phyloP scores from a whole-genome alignment of 176 grass and related monocot species.

The Urochloa ruziziensis region DNA sequence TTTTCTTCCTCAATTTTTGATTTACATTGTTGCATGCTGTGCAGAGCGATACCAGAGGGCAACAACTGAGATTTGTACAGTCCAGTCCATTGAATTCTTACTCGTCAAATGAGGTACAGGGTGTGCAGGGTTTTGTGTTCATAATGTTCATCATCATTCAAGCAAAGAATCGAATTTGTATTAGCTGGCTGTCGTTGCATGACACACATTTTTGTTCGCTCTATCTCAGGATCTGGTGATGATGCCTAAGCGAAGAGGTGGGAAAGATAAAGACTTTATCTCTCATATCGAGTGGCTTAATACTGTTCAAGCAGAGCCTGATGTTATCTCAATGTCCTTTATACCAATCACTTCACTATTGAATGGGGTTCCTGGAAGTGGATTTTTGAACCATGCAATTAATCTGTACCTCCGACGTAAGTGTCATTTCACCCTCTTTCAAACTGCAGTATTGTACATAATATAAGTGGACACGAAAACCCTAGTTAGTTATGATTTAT shows the following conservation, averaged over 20 bases:
- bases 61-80: conserved; percentile 70
- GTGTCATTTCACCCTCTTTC: conserved; percentile 25
- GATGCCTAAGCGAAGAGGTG: conserved; percentile 85
- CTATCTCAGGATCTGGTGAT: conserved; percentile 66
- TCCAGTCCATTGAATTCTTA: conserved; percentile 67
- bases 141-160: background rate
- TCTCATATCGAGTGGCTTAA: conserved; percentile 80
- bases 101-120: conserved; percentile 62
- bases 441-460: conserved; percentile 2
- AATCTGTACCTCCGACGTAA: conserved; percentile 95
- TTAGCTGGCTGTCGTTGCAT: conserved; percentile 25
- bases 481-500: background rate
- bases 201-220: conserved; percentile 21
- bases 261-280: conserved; percentile 67
- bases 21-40: conserved; percentile 2
- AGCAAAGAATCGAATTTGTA: background rate
- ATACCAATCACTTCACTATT: conserved; percentile 95
- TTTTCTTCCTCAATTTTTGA: background rate
- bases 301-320: conserved; percentile 74
- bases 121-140: conserved; percentile 34
- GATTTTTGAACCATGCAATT: conserved; percentile 95
- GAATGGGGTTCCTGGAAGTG: conserved; percentile 94
- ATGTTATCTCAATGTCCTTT: conserved; percentile 96
- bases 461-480: background rate
- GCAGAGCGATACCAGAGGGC: conserved; percentile 74